phyloP scores from a whole-genome alignment of 108 stramenopile genomes.

The Cafeteria roenbergensis region DNA sequence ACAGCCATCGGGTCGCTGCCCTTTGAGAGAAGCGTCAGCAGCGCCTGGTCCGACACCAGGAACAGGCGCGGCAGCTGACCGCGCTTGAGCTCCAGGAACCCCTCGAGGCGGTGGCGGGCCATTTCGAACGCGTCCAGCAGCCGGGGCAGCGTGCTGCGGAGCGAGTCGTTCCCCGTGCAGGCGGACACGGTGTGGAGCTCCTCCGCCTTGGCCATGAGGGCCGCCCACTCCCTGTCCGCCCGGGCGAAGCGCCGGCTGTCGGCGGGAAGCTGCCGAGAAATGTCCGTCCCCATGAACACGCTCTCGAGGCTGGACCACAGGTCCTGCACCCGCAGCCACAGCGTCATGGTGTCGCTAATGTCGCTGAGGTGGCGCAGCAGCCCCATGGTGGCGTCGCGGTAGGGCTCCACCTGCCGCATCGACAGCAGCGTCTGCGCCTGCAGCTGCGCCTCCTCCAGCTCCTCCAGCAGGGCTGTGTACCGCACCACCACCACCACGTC shows the following conservation, averaged over 20 bases:
- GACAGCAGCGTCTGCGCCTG: conserved; percentile 40
- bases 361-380: conserved; percentile 39
- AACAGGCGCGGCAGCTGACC: conserved; percentile 50
- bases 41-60: conserved; percentile 47
- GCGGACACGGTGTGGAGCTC: conserved; percentile 24
- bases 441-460: conserved; percentile 50
- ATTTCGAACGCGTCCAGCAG: conserved; percentile 47
- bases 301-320: conserved; percentile 48
- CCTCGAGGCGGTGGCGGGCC: conserved; percentile 49
- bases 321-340: conserved; percentile 47
- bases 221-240: conserved; percentile 48
- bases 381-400: conserved; percentile 20
- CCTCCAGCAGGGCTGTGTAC: conserved; percentile 32
- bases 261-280: conserved; percentile 51
- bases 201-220: conserved; percentile 37
- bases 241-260: conserved; percentile 53
- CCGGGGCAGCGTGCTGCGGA: conserved; percentile 41
- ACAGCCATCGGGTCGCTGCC: conserved; percentile 47
- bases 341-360: conserved; percentile 45
- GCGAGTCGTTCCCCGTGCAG: conserved; percentile 36
- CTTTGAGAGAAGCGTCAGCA: conserved; percentile 44
- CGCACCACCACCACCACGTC: conserved; percentile 6
- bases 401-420: conserved; percentile 39
- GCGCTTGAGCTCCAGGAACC: conserved; percentile 54
- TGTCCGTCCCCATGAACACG: conserved; percentile 55